phyloP scores from a whole-genome alignment of 192 early-diverging fungal species.

The Haplosporangium gracile region DNA sequence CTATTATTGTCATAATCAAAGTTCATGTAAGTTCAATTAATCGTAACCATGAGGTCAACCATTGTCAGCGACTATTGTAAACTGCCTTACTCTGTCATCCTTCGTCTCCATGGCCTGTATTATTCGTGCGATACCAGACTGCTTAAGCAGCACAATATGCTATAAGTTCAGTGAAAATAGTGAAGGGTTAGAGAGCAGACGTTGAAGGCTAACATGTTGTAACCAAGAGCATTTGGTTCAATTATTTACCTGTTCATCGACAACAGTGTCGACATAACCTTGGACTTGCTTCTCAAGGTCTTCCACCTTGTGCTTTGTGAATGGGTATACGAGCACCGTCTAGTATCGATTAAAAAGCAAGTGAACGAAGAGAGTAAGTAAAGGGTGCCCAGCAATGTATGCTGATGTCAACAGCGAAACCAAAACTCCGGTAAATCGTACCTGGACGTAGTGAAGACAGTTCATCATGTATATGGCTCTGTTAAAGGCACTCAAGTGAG shows the following conservation, averaged over 20 bases:
- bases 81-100: constrained; percentile 59
- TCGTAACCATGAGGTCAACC: not conserved
- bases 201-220: too few species aligned
- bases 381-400: not conserved
- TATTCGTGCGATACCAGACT: constrained; percentile 71
- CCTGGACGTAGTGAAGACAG: constrained; percentile 80
- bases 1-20: constrained; percentile 53
- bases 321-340: constrained; percentile 76
- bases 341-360: constrained; percentile 15
- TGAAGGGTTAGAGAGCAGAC: not conserved
- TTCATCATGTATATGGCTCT: constrained; percentile 82
- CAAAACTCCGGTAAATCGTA: constrained; percentile 27
- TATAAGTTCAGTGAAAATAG: constrained; percentile 31
- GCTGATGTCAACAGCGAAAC: not conserved
- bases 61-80: not conserved
- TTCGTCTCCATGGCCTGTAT: constrained; percentile 69
- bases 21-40: not conserved
- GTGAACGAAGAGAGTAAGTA: not conserved
- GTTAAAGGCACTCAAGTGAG: constrained; percentile 67
- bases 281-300: constrained; percentile 73
- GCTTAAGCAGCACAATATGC: constrained; percentile 70
- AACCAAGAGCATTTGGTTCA: not conserved
- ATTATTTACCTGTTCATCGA: constrained; percentile 71
- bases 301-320: constrained; percentile 70
- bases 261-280: constrained; percentile 71